phyloP scores from a whole-genome alignment of 352 stramenopile species.

The Globisporangium solare region DNA sequence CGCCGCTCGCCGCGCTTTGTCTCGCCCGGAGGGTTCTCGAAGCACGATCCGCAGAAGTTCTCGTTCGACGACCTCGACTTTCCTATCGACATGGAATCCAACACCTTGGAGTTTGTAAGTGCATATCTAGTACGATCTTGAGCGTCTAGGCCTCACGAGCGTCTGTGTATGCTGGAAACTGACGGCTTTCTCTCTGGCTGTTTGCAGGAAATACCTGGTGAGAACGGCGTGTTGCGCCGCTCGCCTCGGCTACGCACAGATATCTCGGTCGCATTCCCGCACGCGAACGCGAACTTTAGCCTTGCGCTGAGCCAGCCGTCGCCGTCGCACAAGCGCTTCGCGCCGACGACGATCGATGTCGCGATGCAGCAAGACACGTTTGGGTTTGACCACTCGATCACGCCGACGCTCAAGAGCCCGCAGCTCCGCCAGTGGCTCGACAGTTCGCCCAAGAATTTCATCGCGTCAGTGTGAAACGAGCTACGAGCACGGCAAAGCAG shows the following conservation, averaged over 20 bases:
- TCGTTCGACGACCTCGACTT: conserved; percentile 84
- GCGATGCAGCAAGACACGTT: conserved; percentile 78
- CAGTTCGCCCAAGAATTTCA: conserved; percentile 74
- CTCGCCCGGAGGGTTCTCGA: conserved; percentile 62
- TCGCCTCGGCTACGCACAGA: conserved; percentile 78
- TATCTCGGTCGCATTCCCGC: conserved; percentile 80
- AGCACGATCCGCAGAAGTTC: conserved; percentile 74
- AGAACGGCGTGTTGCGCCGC: conserved; percentile 59
- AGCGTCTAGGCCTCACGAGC: not conserved
- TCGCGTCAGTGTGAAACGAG: conserved; percentile 59
- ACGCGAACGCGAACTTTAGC: conserved; percentile 41
- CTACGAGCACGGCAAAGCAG: not conserved
- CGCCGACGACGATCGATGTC: conserved; percentile 65
- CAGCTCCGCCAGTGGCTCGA: conserved; percentile 83
- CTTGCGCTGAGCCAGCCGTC: conserved; percentile 38
- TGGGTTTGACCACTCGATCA: conserved; percentile 83
- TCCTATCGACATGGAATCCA: conserved; percentile 65
- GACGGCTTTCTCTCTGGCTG: not conserved
- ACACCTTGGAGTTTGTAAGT: conserved; percentile 72
- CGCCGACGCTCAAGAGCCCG: conserved; percentile 82
- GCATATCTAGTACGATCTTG: too few relatives aligned
- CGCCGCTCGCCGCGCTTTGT: conserved; percentile 72
- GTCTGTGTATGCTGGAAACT: not conserved
- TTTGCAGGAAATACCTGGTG: conserved; percentile 60
- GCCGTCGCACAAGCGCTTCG: conserved; percentile 68